phyloP scores from a whole-genome alignment of 345 rosid genomes.

The Syzygium jambos region DNA sequence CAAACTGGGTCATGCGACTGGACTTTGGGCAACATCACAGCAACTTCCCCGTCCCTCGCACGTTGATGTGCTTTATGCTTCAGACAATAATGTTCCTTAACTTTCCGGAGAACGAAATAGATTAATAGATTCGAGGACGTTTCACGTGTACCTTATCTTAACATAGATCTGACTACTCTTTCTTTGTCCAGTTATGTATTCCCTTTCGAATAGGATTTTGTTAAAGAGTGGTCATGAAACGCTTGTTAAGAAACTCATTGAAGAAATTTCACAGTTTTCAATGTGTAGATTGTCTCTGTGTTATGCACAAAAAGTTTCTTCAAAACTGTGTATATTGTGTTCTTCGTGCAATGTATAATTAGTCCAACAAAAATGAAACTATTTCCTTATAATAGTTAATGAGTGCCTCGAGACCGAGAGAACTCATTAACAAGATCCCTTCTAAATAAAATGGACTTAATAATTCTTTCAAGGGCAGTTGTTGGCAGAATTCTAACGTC shows the following conservation, averaged over 20 bases:
- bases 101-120: background rate
- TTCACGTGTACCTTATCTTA: no score
- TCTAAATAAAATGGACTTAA: no score
- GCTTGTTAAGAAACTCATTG: background rate
- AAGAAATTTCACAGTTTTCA: no score
- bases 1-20: background rate
- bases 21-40: background rate
- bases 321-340: no score
- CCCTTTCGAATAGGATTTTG: background rate
- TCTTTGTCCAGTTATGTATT: background rate
- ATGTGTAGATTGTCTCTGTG: no score
- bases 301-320: no score
- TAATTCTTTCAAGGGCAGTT: background rate
- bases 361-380: no score
- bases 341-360: no score
- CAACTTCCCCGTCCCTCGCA: background rate
- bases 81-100: background rate
- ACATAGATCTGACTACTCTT: background rate
- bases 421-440: no score
- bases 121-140: background rate
- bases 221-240: background rate
- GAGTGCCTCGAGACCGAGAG: no score
- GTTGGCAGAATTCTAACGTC: background rate
- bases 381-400: no score
- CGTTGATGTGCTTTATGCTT: background rate